These are phyloP conservation scores for Lagerstroemia speciosa DNA, from an alignment of 345 rosid species.

Conservation along the genomic window DNA sequence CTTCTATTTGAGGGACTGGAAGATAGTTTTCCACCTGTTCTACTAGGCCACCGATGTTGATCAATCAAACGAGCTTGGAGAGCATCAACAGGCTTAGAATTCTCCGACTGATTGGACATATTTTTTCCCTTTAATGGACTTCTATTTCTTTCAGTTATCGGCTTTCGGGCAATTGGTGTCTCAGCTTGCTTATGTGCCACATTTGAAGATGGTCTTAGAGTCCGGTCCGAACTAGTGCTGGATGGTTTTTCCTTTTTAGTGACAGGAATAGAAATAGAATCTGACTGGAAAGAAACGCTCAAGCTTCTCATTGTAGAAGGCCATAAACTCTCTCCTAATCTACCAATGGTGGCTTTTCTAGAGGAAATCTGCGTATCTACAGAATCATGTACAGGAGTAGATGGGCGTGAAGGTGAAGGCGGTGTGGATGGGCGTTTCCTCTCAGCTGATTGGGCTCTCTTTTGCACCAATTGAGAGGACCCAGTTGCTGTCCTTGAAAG, in stretches of 20 bases:
- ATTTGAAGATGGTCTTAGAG: conserved; percentile 80
- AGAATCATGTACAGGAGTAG: conserved; percentile 66
- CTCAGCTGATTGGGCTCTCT: conserved; percentile 79
- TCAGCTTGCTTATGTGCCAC: conserved; percentile 59
- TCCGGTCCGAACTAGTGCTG: conserved; percentile 55
- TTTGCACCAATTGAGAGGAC: conserved; percentile 42
- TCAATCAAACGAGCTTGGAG: conserved; percentile 62
- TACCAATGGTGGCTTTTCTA: conserved; percentile 55
- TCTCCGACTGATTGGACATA: conserved; percentile 77
- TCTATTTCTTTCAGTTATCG: conserved; percentile 71
- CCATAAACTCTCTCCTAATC: conserved; percentile 89
- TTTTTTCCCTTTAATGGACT: conserved; percentile 82
- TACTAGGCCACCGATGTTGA: conserved; percentile 92
- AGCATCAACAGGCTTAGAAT: conserved; percentile 77
- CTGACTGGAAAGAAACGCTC: conserved; percentile 90
- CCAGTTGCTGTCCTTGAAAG: conserved; percentile 41
- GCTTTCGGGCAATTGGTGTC: conserved; percentile 47
- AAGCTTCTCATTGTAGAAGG: conserved; percentile 99
- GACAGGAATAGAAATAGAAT: conserved; percentile 66
- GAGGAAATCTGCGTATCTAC: conserved; percentile 40
- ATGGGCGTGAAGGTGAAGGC: conserved; percentile 23
- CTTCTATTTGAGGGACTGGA: conserved; percentile 42
- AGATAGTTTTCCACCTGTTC: conserved; percentile 53
- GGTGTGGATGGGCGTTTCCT: conserved; percentile 85
- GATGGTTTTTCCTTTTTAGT: conserved; percentile 77